Base-by-base conservation (phyloP, 2,329 filamentous ascomycete species). In the Stagonosporopsis vannaccii region DNA sequence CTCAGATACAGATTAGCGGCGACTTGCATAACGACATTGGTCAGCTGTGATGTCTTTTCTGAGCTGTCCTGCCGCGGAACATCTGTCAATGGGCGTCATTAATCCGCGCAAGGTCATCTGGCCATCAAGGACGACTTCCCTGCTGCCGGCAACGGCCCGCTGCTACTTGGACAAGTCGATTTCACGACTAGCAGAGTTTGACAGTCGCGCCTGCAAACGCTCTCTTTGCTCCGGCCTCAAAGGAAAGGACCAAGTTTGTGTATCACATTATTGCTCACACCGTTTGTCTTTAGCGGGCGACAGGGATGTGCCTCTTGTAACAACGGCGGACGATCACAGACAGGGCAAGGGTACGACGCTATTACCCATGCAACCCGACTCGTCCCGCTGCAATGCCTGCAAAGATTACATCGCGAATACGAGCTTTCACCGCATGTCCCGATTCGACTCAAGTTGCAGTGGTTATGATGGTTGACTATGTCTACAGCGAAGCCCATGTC, bases 281-380 rank as follows among this genome's bases (percentile, higher is more conserved):
- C 58, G 59, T 65, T 65, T 63, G 58, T 51, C 53, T 44, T 56
- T 57, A 63, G 63, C 68, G 66, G 67, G 60, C 62, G 66, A 66
- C 72, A 72, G 68, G 72, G 71, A 67, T 74, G 26, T 22, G 49
- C 47, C 51, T 56, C 62, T 63, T 63, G 58, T 60, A 61, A 57
- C 61, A 70, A 67, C 69, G 63, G 69, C 50, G 49, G 70, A 59
- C 66, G 65, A 72, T 74, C 69, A 66, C 66, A 69, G 62, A 56
- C 53, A 65, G 68, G 61, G 60, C 49, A 61, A 63, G 62, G 63
- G 66, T 66, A 62, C 56, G 57, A 65, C 66, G 62, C 70, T 70
- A 62, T 60, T 59, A 62, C 48, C 63, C 63, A 65, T 63, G 66
- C 63, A 67, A 68, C 67, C 61, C 69, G 66, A 70, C 63, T 71